Conservation (phyloP, 257 asterid species). For the Nicotiana benthamiana region DNA sequence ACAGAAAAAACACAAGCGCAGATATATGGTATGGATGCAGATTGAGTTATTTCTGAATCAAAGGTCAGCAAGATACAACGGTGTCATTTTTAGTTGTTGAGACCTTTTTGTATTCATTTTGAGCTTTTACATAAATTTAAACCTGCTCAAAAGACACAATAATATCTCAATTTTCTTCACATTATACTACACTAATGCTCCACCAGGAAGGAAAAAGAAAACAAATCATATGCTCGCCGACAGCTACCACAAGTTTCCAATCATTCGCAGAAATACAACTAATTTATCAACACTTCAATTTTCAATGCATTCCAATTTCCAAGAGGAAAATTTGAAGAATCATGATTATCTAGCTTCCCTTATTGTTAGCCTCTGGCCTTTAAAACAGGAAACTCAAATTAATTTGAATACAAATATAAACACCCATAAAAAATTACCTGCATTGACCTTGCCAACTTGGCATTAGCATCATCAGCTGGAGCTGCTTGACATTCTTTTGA, state of each 20-base stretch:
- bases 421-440: conserved; percentile 31
- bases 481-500: conserved; percentile 42
- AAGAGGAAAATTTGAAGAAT: not conserved
- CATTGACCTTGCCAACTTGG: conserved; percentile 36
- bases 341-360: not conserved
- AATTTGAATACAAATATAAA: not conserved
- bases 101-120: not conserved
- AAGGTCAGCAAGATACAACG: not conserved
- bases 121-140: not conserved
- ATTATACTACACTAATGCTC: not conserved
- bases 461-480: conserved; percentile 40
- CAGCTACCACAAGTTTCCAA: not conserved
- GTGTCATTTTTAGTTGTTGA: not conserved
- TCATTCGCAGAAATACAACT: not conserved
- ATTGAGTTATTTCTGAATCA: not conserved
- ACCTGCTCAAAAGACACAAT: not conserved
- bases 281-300: not conserved
- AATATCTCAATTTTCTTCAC: not conserved
- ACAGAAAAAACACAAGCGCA: too few species aligned
- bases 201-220: not conserved
- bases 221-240: not conserved
- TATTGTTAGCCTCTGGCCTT: not conserved
- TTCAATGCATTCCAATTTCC: not conserved
- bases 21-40: not conserved
- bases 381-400: not conserved